These are phyloP conservation scores for Oryza punctata DNA, from an alignment of 176 grass and related monocot species.

Conservation along the genomic window DNA sequence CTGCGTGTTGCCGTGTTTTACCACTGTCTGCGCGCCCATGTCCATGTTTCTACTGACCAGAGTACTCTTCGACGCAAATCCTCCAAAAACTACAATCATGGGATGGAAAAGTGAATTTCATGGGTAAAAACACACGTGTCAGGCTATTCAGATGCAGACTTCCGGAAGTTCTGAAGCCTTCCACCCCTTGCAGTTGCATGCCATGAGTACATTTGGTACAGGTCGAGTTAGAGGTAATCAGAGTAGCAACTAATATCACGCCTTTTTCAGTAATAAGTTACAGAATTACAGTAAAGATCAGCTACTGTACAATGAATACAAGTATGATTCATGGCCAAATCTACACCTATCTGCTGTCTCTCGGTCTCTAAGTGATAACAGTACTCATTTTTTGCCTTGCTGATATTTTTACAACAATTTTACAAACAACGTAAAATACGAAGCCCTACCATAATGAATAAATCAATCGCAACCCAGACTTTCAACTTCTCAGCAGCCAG, in stretches of 20 bases:
- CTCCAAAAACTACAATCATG: not conserved
- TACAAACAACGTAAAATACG: slow-evolving; percentile 29
- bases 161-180: not conserved
- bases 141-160: not conserved
- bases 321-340: slow-evolving; percentile 25
- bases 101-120: not conserved
- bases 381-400: not conserved
- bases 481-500: not conserved
- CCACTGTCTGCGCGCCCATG: not conserved
- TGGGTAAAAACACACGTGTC: not conserved
- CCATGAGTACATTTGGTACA: not conserved
- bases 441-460: slow-evolving; percentile 20
- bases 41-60: not conserved
- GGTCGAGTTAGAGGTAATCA: not conserved
- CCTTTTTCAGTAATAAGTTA: not conserved
- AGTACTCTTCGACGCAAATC: not conserved
- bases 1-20: not conserved
- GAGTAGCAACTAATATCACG: not conserved
- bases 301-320: slow-evolving; percentile 52
- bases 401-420: slow-evolving; percentile 42
- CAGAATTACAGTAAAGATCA: not conserved
- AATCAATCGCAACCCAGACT: slow-evolving; percentile 35
- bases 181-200: not conserved
- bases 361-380: slow-evolving; percentile 8
- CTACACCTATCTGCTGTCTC: slow-evolving; percentile 25